These are phyloP conservation scores for Aspergillus viridinutans DNA, from an alignment of 2,329 filamentous ascomycete genomes.

Conservation along the genomic window DNA sequence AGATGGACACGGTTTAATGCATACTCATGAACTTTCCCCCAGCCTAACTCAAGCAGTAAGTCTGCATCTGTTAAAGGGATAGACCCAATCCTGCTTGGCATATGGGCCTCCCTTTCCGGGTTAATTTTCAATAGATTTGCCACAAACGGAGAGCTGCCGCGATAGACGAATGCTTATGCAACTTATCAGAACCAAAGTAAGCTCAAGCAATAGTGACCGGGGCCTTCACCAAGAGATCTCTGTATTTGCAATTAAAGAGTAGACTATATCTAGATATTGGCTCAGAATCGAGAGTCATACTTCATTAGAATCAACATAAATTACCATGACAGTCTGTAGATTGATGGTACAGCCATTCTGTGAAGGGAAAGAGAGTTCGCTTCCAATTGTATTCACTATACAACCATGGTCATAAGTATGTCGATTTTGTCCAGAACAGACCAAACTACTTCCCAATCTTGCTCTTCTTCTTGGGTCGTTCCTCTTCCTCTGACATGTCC, in stretches of 20 bases:
- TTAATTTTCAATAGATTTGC: background rate
- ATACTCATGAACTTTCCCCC: background rate
- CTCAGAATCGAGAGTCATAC: background rate
- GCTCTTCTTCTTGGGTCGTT: constrained; percentile 62
- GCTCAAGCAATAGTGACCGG: background rate
- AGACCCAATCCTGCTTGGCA: background rate
- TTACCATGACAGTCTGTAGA: background rate
- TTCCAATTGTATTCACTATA: constrained; percentile 10
- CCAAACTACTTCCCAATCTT: constrained; percentile 44
- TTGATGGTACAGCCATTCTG: background rate
- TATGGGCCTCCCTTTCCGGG: background rate
- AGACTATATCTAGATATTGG: background rate
- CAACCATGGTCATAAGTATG: constrained; percentile 5
- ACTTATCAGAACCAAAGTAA: background rate
- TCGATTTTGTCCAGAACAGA: background rate
- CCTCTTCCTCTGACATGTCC: constrained; percentile 40
- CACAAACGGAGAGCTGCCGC: background rate
- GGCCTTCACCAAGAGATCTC: background rate
- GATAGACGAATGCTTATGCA: background rate
- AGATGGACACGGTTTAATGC: background rate
- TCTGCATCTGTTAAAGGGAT: background rate
- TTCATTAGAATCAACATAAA: background rate
- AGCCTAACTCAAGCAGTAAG: background rate
- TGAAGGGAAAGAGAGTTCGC: background rate
- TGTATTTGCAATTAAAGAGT: background rate